Conservation (phyloP, 805 yeast species). For the Grigorovia humatica region DNA sequence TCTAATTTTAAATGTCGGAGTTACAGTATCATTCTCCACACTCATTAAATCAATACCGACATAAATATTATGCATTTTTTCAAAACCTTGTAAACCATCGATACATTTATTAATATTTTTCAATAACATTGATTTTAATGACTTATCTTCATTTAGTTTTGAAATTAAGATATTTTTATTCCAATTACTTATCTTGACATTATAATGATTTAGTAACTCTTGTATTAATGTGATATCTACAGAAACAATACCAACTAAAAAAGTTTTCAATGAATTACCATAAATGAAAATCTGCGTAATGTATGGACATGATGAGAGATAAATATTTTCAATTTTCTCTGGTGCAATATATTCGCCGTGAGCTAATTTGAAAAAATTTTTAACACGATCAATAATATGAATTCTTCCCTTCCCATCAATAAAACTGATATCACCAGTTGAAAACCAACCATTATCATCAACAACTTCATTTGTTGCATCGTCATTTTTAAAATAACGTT, state of each 20-base stretch:
- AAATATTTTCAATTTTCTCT: constrained; percentile 60
- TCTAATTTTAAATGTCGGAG: constrained; percentile 57
- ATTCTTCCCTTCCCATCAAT: constrained; percentile 45
- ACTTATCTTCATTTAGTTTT: constrained; percentile 12
- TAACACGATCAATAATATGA: constrained; percentile 60
- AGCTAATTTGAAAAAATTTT: constrained; percentile 62
- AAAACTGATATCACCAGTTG: constrained; percentile 56
- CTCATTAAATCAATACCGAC: constrained; percentile 51
- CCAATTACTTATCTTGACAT: constrained; percentile 23
- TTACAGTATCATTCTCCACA: constrained; percentile 49
- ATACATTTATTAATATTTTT: constrained; percentile 13
- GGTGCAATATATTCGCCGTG: constrained; percentile 68
- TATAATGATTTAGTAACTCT: constrained; percentile 23
- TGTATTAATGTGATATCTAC: constrained; percentile 40
- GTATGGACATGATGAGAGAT: constrained; percentile 42
- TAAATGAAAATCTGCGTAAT: constrained; percentile 48
- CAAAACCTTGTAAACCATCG: constrained; percentile 47
- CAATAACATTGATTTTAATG: constrained; percentile 12
- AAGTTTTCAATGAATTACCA: constrained; percentile 51
- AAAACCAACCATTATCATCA: constrained; percentile 53
- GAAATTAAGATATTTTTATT: constrained; percentile 24
- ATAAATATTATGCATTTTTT: constrained; percentile 45
- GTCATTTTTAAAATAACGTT: constrained; percentile 44
- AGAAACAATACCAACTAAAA: constrained; percentile 53
- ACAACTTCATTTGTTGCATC: constrained; percentile 45